A percentile compares a stretch with the other conserved stretches of the same genome.
Conservation (phyloP, 2,329 filamentous ascomycete species). For the Clarireedia paspali region DNA sequence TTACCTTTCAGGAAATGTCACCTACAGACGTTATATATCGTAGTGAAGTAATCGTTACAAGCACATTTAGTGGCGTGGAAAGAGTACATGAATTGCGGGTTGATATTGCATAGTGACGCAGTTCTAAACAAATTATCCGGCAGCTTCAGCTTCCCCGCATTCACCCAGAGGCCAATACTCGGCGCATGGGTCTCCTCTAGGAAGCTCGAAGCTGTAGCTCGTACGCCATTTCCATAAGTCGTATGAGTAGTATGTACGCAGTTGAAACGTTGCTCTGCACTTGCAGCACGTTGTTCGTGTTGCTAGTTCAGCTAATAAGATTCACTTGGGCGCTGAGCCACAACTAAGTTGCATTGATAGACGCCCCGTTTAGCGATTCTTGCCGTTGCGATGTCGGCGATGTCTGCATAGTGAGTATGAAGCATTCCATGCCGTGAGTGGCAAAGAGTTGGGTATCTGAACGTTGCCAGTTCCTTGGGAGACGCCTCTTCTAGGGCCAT, state of each 20-base stretch:
- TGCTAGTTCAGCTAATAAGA: neutral
- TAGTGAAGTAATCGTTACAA: neutral
- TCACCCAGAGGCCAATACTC: neutral
- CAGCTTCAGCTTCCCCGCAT: slow-evolving; percentile 6
- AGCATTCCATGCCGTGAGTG: no score
- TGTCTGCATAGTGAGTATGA: no score
- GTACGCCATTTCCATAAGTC: neutral
- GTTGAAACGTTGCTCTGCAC: slow-evolving; percentile 8
- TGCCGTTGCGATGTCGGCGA: no score
- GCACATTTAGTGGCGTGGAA: neutral
- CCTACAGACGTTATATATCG: no score
- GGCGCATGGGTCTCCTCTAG: neutral
- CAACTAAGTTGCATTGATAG: no score
- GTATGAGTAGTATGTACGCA: neutral
- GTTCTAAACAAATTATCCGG: neutral
- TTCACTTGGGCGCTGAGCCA: no score
- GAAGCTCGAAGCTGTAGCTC: neutral
- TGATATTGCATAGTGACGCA: neutral
- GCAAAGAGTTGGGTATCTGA: no score
- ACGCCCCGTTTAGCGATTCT: no score
- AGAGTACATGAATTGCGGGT: neutral
- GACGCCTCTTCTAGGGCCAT: no score
- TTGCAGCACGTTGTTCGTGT: neutral
- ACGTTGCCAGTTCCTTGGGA: no score
- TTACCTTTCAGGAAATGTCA: no score